Evolutionary conservation across 257 asterid species (phyloP).

Genomic region (Solanum pennellii): DNA sequence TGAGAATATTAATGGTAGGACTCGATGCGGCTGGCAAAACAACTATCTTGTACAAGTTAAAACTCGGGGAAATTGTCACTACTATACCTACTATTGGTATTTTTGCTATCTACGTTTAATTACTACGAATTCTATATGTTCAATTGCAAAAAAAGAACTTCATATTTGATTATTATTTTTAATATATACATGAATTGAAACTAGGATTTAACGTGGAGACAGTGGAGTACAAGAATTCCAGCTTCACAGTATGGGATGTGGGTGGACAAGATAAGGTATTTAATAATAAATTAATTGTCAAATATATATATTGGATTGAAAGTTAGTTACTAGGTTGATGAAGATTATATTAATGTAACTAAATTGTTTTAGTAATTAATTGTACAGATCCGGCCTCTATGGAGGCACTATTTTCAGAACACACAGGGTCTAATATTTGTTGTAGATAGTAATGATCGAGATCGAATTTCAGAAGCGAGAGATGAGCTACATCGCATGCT

Average conservation of each 20-base stretch:
- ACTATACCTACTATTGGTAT: slow-evolving; percentile 49
- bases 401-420: slow-evolving; percentile 41
- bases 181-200: not conserved
- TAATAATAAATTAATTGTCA: not conserved
- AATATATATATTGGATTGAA: not conserved
- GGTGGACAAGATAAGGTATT: slow-evolving; percentile 49
- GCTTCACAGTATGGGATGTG: slow-evolving; percentile 45
- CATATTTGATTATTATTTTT: not conserved
- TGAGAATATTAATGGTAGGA: slow-evolving; percentile 49
- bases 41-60: slow-evolving; percentile 34
- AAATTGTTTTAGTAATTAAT: not conserved
- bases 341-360: not conserved
- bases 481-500: slow-evolving; percentile 42
- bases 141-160: not conserved
- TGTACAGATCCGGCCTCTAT: slow-evolving; percentile 30
- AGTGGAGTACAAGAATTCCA: slow-evolving; percentile 31
- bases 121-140: not conserved
- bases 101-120: not conserved
- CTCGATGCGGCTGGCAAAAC: slow-evolving; percentile 45
- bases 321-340: not conserved
- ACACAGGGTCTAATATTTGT: slow-evolving; percentile 41
- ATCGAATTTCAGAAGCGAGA: slow-evolving; percentile 31
- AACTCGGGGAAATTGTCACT: slow-evolving; percentile 38
- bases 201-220: slow-evolving; percentile 46
- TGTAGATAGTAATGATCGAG: slow-evolving; percentile 36